Evolutionary conservation across 345 rosid species (phyloP).

Genomic region (Rhodamnia rubescens): DNA sequence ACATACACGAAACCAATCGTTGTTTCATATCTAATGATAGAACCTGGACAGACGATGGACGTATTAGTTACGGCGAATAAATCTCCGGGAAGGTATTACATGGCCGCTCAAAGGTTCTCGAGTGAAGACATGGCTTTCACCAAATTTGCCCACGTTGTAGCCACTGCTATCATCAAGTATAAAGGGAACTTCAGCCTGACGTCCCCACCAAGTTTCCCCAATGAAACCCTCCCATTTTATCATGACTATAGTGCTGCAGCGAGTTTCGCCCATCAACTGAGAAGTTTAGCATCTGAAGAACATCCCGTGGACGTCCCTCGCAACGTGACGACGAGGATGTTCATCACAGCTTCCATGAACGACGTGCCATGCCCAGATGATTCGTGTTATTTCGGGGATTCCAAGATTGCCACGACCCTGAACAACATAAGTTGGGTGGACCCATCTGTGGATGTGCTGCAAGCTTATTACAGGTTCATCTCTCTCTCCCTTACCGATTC

Average conservation of each 20-base stretch:
- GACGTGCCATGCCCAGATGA: too few relatives aligned
- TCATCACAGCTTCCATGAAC: too few relatives aligned
- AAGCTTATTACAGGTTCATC: too few relatives aligned
- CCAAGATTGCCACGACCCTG: background rate
- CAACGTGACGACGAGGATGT: too few relatives aligned
- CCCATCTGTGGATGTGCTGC: too few relatives aligned
- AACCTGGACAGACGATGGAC: slow-evolving; percentile 25
- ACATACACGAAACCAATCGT: slow-evolving; percentile 15
- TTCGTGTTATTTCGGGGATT: too few relatives aligned
- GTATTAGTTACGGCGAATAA: background rate
- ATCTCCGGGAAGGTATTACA: background rate
- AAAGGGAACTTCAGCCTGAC: too few relatives aligned
- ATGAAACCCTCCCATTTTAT: background rate
- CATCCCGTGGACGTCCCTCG: background rate
- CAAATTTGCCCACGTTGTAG: background rate
- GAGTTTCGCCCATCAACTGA: background rate
- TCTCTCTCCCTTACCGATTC: too few relatives aligned
- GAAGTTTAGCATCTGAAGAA: background rate
- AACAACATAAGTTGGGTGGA: slow-evolving; percentile 2
- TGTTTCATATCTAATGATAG: background rate
- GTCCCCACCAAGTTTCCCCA: too few relatives aligned
- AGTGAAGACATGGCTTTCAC: background rate
- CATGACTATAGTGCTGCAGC: background rate
- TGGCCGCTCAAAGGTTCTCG: background rate
- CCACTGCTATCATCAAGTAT: background rate